These are phyloP conservation scores for Fusarium gaditjirri DNA, from an alignment of 2,329 filamentous ascomycete species.

Conservation along the genomic window DNA sequence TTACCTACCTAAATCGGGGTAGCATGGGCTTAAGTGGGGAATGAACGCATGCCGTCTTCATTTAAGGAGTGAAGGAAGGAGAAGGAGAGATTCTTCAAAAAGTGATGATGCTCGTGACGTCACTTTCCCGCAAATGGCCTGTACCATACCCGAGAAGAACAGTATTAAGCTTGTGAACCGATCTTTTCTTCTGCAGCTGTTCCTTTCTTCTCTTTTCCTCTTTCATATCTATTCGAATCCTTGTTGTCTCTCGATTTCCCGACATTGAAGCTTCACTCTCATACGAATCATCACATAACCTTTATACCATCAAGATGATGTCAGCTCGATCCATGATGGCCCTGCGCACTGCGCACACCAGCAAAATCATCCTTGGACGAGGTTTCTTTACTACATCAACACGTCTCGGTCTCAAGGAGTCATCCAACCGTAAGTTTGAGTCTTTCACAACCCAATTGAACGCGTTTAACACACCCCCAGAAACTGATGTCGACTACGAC, in stretches of 20 bases:
- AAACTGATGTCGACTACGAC: slow-evolving; percentile 58
- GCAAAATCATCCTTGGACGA: slow-evolving; percentile 39
- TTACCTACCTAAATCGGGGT: slow-evolving; percentile 11
- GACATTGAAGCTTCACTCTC: not conserved
- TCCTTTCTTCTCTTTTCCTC: not conserved
- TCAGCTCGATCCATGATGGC: slow-evolving; percentile 37
- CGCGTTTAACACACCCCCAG: slow-evolving; percentile 31
- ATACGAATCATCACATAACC: not conserved
- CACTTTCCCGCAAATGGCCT: slow-evolving; percentile 31
- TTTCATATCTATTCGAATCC: not conserved
- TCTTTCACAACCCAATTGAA: not conserved
- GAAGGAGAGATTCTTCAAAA: not conserved
- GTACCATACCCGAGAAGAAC: not conserved
- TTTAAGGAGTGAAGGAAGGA: slow-evolving; percentile 20
- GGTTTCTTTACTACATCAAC: slow-evolving; percentile 44
- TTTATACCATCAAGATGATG: slow-evolving; percentile 32
- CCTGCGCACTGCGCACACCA: slow-evolving; percentile 37
- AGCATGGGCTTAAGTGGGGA: slow-evolving; percentile 14
- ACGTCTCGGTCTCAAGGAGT: slow-evolving; percentile 51
- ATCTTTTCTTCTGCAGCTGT: not conserved
- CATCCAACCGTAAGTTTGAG: slow-evolving; percentile 48
- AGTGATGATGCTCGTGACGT: slow-evolving; percentile 39
- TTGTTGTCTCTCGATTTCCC: not conserved
- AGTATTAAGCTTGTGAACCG: slow-evolving; percentile 32
- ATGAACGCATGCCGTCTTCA: slow-evolving; percentile 17